These are phyloP conservation scores for Pleurotus djamor DNA, from an alignment of 768 basidiomycete genomes.

Conservation along the genomic window DNA sequence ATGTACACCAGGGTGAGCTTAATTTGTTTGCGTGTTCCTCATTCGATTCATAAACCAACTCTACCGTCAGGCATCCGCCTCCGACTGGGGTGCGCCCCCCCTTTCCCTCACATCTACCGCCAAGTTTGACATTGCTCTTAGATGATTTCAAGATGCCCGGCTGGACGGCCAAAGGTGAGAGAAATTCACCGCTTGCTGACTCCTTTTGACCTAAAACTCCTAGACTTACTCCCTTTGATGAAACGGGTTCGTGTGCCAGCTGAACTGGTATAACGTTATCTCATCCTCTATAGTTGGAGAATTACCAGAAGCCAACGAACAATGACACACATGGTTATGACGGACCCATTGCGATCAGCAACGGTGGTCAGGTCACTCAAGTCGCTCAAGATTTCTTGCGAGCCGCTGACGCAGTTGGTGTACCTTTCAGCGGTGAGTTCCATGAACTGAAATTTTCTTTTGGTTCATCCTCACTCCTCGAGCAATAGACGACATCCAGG, in stretches of 20 bases:
- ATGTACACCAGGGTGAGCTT: constrained; percentile 63
- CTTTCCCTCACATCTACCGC: neutral
- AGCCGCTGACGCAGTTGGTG: constrained; percentile 55
- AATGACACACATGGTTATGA: constrained; percentile 69
- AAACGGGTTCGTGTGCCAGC: constrained; percentile 43
- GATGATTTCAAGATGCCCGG: constrained; percentile 74
- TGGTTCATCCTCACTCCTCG: neutral
- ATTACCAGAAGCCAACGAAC: constrained; percentile 73
- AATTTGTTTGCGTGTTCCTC: neutral
- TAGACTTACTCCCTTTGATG: constrained; percentile 71
- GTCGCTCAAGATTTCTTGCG: constrained; percentile 71
- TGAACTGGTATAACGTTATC: neutral
- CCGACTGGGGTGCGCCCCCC: constrained; percentile 57
- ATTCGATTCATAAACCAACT: no score
- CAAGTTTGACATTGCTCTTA: constrained; percentile 14
- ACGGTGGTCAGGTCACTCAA: constrained; percentile 61
- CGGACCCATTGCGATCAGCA: constrained; percentile 73
- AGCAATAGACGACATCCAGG: constrained; percentile 69
- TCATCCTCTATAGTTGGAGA: constrained; percentile 51
- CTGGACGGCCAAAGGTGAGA: constrained; percentile 60
- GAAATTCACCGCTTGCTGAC: neutral
- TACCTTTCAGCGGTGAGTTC: constrained; percentile 62
- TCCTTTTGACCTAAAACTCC: neutral
- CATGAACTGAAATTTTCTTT: neutral
- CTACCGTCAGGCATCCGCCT: constrained; percentile 54